Base-by-base conservation (phyloP, 805 yeast genomes). In the Hanseniaspora occidentalis region DNA sequence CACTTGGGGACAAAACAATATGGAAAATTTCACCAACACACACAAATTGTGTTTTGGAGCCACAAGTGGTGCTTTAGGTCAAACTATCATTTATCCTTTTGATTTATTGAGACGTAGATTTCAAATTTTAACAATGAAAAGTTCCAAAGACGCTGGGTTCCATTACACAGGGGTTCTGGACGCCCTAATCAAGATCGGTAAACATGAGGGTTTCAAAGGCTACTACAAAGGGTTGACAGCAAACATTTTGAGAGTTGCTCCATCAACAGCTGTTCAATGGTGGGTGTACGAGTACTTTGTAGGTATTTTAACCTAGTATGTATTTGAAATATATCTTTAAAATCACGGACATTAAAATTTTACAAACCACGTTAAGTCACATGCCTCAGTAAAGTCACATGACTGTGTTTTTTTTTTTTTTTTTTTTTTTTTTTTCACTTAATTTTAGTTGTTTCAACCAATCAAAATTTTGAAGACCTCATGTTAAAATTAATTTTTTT, bases 191-290 rank as follows among this genome's bases (percentile, higher is more conserved):
- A 71, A 80, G 4, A 84, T 89, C 27, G 77, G 80, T 43, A 68
- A 61, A 46, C 62, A 67, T 17, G 97, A 89, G 58, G 96, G 96
- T 1, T 64, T 69, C 37, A 63, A 57, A 35, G 89, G 88, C 1
- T 72, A 81, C 29, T 81, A 79, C 62, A 79, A 74, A 51, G 89
- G 89, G 0, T 65, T 80, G 57, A 69, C 77, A 2, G 92, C 94
- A 1, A 85, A 85, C 54, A 66, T 84, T 56, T 79, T 83, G 67
- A 89, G 88, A 56, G 92, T 89, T 3, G 82, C 85, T 36, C 96
- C 97, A 0, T 78, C 92, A 11, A 89, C 92, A 88, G 97, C 97
- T 3, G 85, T 88, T 14, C 84, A 89, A 45, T 89, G 96, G 95
- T 66, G 86, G 50, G 76, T 83, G 45, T 79, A 76, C 57, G 97